Evolutionary conservation across 495 filamentous ascomycete species (phyloP), one percentile per base, ranked within the genome.

Genomic region (Stereocaulon alpinum): DNA sequence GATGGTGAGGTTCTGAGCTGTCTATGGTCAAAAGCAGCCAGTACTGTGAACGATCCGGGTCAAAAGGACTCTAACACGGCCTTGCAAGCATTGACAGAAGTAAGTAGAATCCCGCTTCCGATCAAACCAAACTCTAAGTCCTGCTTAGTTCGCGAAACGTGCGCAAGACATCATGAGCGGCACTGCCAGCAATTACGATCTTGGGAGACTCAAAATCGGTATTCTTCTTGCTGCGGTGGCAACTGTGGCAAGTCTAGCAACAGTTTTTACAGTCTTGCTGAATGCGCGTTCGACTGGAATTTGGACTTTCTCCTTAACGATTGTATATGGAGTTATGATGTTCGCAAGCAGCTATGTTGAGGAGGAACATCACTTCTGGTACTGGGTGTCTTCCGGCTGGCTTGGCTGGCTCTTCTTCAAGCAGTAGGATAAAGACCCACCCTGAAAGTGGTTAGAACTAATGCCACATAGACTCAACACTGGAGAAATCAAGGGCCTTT

Each of bases 321-420:
- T 85, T 1, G 67, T 80, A 0, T 95, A 96, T 68, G 82, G 84
- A 11, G 68, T 79, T 34, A 91, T 95, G 86, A 97, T 96, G 90
- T 97, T 97, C 72, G 91, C 91, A 32, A 95, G 88, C 69, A 96
- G 91, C 68, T 97, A 90, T 67, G 89, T 99, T 27, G 93, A 99
- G 68, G 93, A 99, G 71, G 93, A 99, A 68, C 93, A 97, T 27
- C 86, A 96, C 62, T 96, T 95, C 70, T 99, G 93, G 93, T 96
- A 97, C 70, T 95, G 91, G 91, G 68, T 81, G 18, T 82, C 86
- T 14, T 84, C 87, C 0, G 85, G 79, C 3, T 99, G 91, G 91
- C 72, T 88, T 44, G 72, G 80, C 47, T 79, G 81, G 61, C 72
- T 94, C 2, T 77, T 78, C 57, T 64, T 85, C 40, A 85, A 78